A percentile compares a stretch with the other conserved stretches of the same genome.
phyloP scores from a whole-genome alignment of 805 yeast genomes.

The Novakomyces olei region DNA sequence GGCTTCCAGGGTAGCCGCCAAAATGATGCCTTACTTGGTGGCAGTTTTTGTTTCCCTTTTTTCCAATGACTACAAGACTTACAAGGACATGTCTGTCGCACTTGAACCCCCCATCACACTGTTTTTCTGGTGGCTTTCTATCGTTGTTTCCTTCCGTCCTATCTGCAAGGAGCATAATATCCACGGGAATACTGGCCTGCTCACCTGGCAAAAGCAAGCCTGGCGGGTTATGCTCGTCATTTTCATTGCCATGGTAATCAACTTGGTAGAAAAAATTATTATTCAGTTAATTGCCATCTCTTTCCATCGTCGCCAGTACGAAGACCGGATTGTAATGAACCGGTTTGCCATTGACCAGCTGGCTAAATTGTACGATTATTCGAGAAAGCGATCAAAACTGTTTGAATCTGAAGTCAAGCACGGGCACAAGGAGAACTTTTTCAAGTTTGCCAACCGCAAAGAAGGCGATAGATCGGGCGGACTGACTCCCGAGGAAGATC shows the following conservation, averaged over 20 bases:
- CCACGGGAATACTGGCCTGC: not conserved
- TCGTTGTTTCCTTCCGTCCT: conserved; percentile 2
- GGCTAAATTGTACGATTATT: conserved; percentile 10
- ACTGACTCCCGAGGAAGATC: conserved; percentile 7
- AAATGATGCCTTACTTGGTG: conserved; percentile 1
- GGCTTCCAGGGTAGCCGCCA: conserved; percentile 3
- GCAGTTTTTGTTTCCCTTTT: not conserved
- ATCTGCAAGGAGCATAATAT: conserved; percentile 1
- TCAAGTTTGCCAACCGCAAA: conserved; percentile 18
- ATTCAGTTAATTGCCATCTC: conserved; percentile 19
- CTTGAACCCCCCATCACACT: conserved; percentile 3
- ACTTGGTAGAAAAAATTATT: conserved; percentile 17
- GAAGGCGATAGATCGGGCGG: conserved; percentile 15
- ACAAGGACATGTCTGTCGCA: conserved; percentile 1
- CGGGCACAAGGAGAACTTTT: conserved; percentile 9
- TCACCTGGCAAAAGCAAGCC: conserved; percentile 1
- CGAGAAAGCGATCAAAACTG: not conserved
- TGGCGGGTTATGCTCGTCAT: conserved; percentile 18
- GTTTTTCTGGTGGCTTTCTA: conserved; percentile 1
- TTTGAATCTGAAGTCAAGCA: not conserved
- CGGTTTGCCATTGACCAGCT: conserved; percentile 15
- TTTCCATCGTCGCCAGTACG: conserved; percentile 20
- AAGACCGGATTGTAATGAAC: conserved; percentile 17
- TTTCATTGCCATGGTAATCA: conserved; percentile 17
- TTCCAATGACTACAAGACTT: conserved; percentile 1